Base-by-base conservation (phyloP, 371 early-diverging fungal species). In the Apophysomyces elegans region DNA sequence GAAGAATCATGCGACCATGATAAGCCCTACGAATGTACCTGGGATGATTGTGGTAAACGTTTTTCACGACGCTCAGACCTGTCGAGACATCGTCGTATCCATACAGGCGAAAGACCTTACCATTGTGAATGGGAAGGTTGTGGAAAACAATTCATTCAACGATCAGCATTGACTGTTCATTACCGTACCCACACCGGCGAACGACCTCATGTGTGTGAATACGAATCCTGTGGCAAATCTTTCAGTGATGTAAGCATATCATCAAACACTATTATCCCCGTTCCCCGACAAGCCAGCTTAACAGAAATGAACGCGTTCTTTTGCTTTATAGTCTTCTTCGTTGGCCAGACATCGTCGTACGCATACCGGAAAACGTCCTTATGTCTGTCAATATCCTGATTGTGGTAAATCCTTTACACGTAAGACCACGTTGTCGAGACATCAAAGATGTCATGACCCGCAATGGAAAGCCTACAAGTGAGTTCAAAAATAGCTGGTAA, bases 1-100 rank as follows among this genome's bases (percentile, higher is more conserved):
- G 50, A 60, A 38, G 50, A 67, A 9, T 37, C 58, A 45, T 45
- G 37, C 44, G 70, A 56, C 60, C 43, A 62, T 39, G 77, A 78
- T 59, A 83, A 81, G 64, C 87, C 86, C 6, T 90, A 86, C 71
- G 69, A 71, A 57, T 93, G 93, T 46, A 57, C 67, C 11, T 91
- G 90, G 89, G 65, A 68, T 54, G 78, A 83, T 45, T 93, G 93
- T 72, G 69, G 71, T 63, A 91, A 90, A 73, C 80, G 84, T n/a
- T 93, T 93, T 66, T 86, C 91, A n/a, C 87, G 93, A 66, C 86
- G 90, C 63, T 91, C 91, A 6, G 93, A 93, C 67, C 86, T 93
- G 26, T 85, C 87, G 32, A 81, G 93, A 63, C 90, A 92, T 77
- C 83, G 78, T 7, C 83, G 90, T 54, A 91, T 91, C 60, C 59